phyloP scores from a whole-genome alignment of 305 asterid species.

The Fraxinus floribunda region DNA sequence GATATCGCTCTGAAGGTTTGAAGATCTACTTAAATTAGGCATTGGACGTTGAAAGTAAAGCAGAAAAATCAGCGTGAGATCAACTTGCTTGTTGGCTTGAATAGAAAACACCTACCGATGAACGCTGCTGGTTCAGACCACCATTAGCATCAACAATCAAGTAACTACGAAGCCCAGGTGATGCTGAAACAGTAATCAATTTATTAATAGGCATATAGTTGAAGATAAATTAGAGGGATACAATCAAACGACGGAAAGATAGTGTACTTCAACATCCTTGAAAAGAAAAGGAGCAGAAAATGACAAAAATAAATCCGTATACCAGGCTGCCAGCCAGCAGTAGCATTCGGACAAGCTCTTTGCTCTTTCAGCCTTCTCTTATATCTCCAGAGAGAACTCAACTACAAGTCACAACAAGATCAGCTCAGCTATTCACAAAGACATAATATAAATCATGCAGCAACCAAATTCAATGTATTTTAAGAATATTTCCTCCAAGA shows the following conservation, averaged over 20 bases:
- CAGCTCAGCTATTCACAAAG: constrained; percentile 21
- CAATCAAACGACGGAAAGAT: not conserved
- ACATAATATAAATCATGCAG: constrained; percentile 8
- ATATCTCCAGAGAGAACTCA: constrained; percentile 76
- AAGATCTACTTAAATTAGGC: not conserved
- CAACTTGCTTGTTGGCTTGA: not conserved
- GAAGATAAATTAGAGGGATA: not conserved
- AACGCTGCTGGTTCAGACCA: constrained; percentile 91
- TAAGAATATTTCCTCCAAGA: not conserved
- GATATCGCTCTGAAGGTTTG: not conserved
- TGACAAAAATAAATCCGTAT: constrained; percentile 16
- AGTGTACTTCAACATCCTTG: not conserved
- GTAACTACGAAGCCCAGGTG: constrained; percentile 42
- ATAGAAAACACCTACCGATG: constrained; percentile 59
- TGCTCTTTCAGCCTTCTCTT: constrained; percentile 71
- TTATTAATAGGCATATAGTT: constrained; percentile 7
- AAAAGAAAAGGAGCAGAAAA: not conserved
- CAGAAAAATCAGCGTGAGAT: constrained; percentile 19
- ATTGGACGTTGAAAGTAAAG: not conserved
- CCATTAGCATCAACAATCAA: constrained; percentile 85
- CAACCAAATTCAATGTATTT: not conserved
- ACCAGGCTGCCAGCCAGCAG: constrained; percentile 42
- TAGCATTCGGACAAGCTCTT: constrained; percentile 46
- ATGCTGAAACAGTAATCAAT: constrained; percentile 27
- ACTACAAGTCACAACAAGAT: constrained; percentile 37